Conservation (phyloP, 2,329 filamentous ascomycete genomes). For the Ascosphaera acerosa region DNA sequence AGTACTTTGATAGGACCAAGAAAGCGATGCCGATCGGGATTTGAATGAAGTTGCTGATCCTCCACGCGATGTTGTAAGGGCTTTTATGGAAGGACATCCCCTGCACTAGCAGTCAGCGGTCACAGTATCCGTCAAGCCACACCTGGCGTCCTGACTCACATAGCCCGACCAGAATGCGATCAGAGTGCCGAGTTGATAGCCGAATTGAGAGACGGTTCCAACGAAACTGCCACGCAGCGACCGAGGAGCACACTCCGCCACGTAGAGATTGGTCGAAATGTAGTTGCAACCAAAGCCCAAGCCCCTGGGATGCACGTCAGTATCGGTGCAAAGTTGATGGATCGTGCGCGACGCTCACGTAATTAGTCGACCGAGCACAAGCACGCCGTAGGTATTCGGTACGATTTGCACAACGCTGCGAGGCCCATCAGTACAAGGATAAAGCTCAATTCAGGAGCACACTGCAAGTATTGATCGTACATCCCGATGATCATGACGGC, state of each 20-base stretch:
- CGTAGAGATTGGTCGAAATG: constrained; percentile 19
- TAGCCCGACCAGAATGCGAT: constrained; percentile 23
- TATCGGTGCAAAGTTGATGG: background rate
- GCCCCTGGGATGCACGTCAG: constrained; percentile 9
- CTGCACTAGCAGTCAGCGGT: background rate
- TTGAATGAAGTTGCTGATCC: constrained; percentile 19
- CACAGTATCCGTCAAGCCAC: too few relatives aligned
- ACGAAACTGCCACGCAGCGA: constrained; percentile 18
- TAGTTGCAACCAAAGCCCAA: constrained; percentile 20
- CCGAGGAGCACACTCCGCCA: constrained; percentile 19
- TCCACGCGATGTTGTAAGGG: constrained; percentile 20
- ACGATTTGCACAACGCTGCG: constrained; percentile 16
- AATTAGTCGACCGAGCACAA: constrained; percentile 17
- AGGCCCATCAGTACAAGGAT: constrained; percentile 2
- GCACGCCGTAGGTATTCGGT: constrained; percentile 18
- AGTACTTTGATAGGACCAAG: constrained; percentile 15
- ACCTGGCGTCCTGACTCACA: too few relatives aligned
- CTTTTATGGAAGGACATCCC: constrained; percentile 19
- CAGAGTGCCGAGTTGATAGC: constrained; percentile 20
- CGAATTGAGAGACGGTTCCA: constrained; percentile 14
- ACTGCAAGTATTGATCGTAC: constrained; percentile 7
- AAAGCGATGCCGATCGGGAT: constrained; percentile 18
- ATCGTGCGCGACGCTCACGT: constrained; percentile 7
- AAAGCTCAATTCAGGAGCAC: background rate
- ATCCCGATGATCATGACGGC: constrained; percentile 17